Percentiles rank a stretch among this genome's conserved stretches.
phyloP scores from a whole-genome alignment of 1,139 yeast genomes.

The Yamadazyma dendronema region DNA sequence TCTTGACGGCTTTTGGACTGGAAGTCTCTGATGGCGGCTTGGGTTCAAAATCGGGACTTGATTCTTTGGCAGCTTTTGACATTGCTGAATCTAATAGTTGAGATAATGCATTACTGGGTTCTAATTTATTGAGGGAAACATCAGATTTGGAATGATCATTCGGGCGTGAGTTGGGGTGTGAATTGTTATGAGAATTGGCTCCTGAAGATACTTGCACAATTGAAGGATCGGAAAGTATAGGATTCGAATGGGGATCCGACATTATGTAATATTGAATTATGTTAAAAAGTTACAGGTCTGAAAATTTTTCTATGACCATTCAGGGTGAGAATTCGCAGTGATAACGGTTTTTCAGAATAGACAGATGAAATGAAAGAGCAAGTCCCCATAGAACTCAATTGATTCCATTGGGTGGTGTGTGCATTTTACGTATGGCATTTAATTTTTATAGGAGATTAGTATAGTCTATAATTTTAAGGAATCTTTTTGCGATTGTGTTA shows the following conservation, averaged over 20 bases:
- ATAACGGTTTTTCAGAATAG: no score
- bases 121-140: constrained; percentile 11
- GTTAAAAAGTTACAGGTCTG: no score
- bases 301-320: no score
- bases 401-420: no score
- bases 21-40: constrained; percentile 7
- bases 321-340: neutral
- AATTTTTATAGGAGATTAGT: no score
- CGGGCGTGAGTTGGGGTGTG: neutral
- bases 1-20: constrained; percentile 17
- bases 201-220: constrained; percentile 18
- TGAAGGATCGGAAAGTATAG: constrained; percentile 30
- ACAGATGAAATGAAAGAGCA: no score
- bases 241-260: constrained; percentile 15
- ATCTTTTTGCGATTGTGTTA: no score
- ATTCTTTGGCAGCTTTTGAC: constrained; percentile 50
- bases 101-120: constrained; percentile 41
- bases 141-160: constrained; percentile 1
- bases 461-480: no score
- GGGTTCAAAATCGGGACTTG: constrained; percentile 37
- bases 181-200: constrained; percentile 1
- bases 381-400: no score
- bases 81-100: constrained; percentile 42
- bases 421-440: no score
- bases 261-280: constrained; percentile 2